A percentile compares a stretch with the other conserved stretches of the same genome.
phyloP scores from a whole-genome alignment of 2,329 filamentous ascomycete species.

The Aspergillus fischeri region DNA sequence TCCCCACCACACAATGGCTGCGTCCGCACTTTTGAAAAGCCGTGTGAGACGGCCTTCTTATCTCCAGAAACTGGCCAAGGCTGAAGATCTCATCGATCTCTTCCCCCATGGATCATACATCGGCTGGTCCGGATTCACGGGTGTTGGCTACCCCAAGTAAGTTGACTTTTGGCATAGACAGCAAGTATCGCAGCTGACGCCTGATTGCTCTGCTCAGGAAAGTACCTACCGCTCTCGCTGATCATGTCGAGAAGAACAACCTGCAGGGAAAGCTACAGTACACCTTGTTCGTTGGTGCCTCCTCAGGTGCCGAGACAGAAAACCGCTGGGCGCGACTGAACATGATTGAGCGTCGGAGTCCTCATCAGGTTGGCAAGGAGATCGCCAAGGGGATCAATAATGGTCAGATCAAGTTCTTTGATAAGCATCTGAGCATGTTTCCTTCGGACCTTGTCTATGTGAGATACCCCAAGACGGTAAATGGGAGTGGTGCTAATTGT shows the following conservation, averaged over 20 bases:
- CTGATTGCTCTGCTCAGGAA: slow-evolving; percentile 51
- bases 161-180: slow-evolving; percentile 24
- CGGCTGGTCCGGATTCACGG: slow-evolving; percentile 88
- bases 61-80: slow-evolving; percentile 72
- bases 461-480: slow-evolving; percentile 20
- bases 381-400: slow-evolving; percentile 89
- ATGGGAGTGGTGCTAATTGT: slow-evolving; percentile 7
- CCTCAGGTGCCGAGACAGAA: slow-evolving; percentile 83
- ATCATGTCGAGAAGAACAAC: slow-evolving; percentile 83
- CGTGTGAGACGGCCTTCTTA: slow-evolving; percentile 72
- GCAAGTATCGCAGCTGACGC: background rate
- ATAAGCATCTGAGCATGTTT: slow-evolving; percentile 93
- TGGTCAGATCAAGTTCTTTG: slow-evolving; percentile 85
- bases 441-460: slow-evolving; percentile 79
- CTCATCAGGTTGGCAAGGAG: slow-evolving; percentile 86
- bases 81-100: slow-evolving; percentile 73
- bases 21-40: slow-evolving; percentile 70
- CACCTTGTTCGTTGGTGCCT: slow-evolving; percentile 84
- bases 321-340: slow-evolving; percentile 84
- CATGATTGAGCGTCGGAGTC: slow-evolving; percentile 82
- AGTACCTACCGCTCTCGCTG: slow-evolving; percentile 76
- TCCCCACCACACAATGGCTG: slow-evolving; percentile 41
- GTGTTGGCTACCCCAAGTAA: slow-evolving; percentile 83
- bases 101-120: slow-evolving; percentile 85
- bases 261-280: slow-evolving; percentile 82